Base-by-base conservation (phyloP, 1,284 basidiomycete genomes). In the Cryptococcus hybrid region DNA sequence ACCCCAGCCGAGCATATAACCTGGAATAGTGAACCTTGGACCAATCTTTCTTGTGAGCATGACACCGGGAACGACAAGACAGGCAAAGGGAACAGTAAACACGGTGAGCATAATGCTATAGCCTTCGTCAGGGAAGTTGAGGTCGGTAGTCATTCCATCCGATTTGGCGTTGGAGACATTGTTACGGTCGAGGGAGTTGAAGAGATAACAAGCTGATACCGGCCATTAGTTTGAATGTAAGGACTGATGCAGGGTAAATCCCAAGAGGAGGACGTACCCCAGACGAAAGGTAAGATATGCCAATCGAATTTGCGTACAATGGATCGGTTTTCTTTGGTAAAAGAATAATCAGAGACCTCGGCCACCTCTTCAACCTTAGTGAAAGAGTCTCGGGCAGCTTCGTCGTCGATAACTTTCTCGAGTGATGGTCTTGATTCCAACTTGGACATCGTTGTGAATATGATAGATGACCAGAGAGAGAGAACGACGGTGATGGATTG, bases 161-260 rank as follows among this genome's bases (percentile, higher is more conserved):
- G 60, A 61, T 52, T 69, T 70, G 35, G 71, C 71, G 51, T 71
- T 71, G 42, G 65, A 67, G 7, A 70, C 54, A 56, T 73, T 73
- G 47, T 58, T 61, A 11, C 71, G 52, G 55, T 73, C 68, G 6
- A 71, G 63, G 12, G 63, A 61, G 54, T 65, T 64, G 62, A 67
- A 67, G 38, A 67, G 46, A 52, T 67, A 67, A 9, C 30, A 30
- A 30, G 30, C 30, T 30, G 30, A 30, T 4, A 30, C 30, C 30
- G 4, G 56, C 55, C 48, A 56, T 54, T 59, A 39, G 3, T 30
- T n/a, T 30, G 13, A 15, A 5, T 24, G 39, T 42, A 36, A 37
- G 11, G 7, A 15, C 13, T n/a, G 43, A 30, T 30, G 30, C 30
- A 30, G 3, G 30, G 30, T 30, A 30, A 30, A 30, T 30, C 30